phyloP scores from a whole-genome alignment of 1,284 basidiomycete genomes.

The Sporisorium scitamineum region DNA sequence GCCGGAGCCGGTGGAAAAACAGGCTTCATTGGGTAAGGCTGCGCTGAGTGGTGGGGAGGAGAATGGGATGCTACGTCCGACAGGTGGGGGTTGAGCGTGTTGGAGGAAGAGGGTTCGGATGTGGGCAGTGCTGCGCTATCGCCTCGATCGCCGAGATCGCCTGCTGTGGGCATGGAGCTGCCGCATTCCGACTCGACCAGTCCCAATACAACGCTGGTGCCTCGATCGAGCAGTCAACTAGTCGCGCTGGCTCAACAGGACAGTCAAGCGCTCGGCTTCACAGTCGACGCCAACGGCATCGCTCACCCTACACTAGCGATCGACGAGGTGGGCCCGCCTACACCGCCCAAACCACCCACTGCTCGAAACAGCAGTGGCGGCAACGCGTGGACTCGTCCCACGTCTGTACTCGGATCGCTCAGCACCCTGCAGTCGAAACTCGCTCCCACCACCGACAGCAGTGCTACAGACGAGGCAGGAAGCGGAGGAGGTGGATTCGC shows the following conservation, averaged over 20 bases:
- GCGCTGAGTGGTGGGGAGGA: not conserved
- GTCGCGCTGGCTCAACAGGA: slow-evolving; percentile 10
- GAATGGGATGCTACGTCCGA: slow-evolving; percentile 4
- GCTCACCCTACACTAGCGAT: not conserved
- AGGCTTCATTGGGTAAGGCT: not conserved
- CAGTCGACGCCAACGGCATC: slow-evolving; percentile 28
- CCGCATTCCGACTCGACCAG: not conserved
- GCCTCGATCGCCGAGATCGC: slow-evolving; percentile 36
- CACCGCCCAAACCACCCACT: slow-evolving; percentile 17
- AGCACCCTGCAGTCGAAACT: slow-evolving; percentile 6
- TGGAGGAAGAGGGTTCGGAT: slow-evolving; percentile 46
- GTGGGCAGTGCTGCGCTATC: slow-evolving; percentile 32
- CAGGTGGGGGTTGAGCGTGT: slow-evolving; percentile 22
- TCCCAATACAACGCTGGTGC: not conserved
- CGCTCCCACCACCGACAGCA: not conserved
- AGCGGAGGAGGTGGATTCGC: slow-evolving; percentile 13
- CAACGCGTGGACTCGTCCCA: slow-evolving; percentile 14
- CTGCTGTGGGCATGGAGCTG: not conserved
- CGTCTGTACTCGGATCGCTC: slow-evolving; percentile 29
- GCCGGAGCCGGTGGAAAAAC: slow-evolving; percentile 19
- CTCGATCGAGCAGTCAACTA: not conserved
- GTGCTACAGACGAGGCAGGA: not conserved
- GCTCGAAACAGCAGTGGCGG: not conserved
- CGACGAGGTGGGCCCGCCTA: slow-evolving; percentile 9
- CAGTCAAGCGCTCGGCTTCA: slow-evolving; percentile 25